These are phyloP conservation scores for Tephrocybe sp. DNA, from an alignment of 768 basidiomycete species.

Conservation along the genomic window DNA sequence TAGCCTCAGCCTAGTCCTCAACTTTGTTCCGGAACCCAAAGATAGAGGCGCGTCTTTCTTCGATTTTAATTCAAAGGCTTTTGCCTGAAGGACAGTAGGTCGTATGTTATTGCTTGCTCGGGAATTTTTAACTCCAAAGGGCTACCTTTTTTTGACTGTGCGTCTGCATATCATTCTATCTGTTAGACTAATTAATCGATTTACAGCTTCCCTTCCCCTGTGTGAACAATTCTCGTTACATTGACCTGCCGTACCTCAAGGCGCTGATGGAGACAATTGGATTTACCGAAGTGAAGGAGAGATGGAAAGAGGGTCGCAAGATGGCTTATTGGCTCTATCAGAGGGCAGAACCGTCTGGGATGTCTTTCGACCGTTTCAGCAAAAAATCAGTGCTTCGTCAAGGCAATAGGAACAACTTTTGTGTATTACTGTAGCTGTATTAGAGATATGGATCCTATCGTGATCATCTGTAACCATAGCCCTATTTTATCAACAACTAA, in stretches of 20 bases:
- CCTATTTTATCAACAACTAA: no score
- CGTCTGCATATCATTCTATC: not conserved
- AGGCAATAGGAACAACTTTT: conserved; percentile 81
- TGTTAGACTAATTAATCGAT: not conserved
- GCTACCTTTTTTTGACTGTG: conserved; percentile 71
- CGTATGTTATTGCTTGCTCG: conserved; percentile 67
- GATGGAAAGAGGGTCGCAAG: conserved; percentile 71
- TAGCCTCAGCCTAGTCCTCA: conserved; percentile 85
- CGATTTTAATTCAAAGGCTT: not conserved
- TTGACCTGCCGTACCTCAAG: conserved; percentile 57
- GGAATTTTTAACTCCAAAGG: conserved; percentile 48
- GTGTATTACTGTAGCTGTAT: conserved; percentile 38
- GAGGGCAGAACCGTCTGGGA: conserved; percentile 30
- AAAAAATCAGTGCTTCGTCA: conserved; percentile 60
- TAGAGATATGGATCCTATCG: conserved; percentile 25
- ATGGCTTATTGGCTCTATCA: conserved; percentile 85
- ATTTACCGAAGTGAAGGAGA: conserved; percentile 55
- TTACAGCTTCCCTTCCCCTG: conserved; percentile 80
- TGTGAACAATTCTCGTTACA: conserved; percentile 81
- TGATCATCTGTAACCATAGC: no score
- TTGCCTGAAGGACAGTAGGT: conserved; percentile 38
- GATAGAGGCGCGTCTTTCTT: conserved; percentile 61
- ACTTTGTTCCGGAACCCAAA: conserved; percentile 75
- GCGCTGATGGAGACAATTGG: conserved; percentile 61
- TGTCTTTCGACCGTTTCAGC: conserved; percentile 28